Conservation (phyloP, 148 eudicot species). For the Beta vulgaris region DNA sequence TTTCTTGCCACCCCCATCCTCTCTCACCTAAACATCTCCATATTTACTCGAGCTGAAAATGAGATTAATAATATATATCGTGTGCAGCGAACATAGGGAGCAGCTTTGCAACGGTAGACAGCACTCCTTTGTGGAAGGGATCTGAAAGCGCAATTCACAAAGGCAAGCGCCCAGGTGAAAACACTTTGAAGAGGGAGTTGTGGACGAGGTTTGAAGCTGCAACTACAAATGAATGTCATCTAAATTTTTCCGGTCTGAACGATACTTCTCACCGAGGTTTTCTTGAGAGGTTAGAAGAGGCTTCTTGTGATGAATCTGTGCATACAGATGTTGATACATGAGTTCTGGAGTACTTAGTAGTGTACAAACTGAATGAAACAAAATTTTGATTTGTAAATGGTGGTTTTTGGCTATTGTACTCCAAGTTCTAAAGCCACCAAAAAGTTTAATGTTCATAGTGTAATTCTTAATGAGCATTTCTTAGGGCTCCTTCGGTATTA, state of each 20-base stretch:
- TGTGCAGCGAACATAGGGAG: conserved; percentile 32
- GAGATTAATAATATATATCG: neutral
- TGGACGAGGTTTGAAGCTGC: conserved; percentile 93
- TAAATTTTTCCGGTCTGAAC: conserved; percentile 24
- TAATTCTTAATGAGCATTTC: neutral
- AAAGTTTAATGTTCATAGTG: neutral
- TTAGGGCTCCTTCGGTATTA: no score
- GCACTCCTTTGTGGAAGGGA: conserved; percentile 76
- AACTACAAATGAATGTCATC: conserved; percentile 35
- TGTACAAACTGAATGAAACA: neutral
- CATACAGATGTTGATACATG: conserved; percentile 18
- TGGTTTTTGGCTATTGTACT: conserved; percentile 15
- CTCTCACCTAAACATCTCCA: no score
- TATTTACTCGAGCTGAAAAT: no score
- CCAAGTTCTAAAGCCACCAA: neutral
- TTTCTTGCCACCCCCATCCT: no score
- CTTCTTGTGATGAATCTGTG: conserved; percentile 35
- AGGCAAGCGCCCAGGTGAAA: conserved; percentile 81
- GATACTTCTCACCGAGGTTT: conserved; percentile 50
- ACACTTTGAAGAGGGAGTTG: conserved; percentile 84
- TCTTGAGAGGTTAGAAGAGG: conserved; percentile 83
- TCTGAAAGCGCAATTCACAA: conserved; percentile 42
- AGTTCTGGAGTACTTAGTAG: neutral
- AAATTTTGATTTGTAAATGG: conserved; percentile 20
- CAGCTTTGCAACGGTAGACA: conserved; percentile 30